Evolutionary conservation across 2,329 filamentous ascomycete genomes (phyloP).

Genomic region (Paradendryphiella salina): DNA sequence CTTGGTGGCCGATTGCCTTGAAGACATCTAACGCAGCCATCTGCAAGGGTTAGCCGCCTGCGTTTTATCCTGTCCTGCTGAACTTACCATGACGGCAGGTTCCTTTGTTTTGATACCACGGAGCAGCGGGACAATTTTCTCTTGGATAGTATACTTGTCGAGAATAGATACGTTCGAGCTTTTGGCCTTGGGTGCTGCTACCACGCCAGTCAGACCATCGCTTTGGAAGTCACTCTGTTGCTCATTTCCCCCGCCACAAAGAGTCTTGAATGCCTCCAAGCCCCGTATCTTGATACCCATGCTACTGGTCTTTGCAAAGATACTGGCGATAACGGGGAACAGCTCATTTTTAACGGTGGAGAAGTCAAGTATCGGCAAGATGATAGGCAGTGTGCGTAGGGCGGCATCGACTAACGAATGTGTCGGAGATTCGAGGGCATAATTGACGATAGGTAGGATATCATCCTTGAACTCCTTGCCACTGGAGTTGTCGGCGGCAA

Average conservation of each 20-base stretch:
- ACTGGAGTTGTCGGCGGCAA: slow-evolving; percentile 77
- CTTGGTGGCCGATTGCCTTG: slow-evolving; percentile 76
- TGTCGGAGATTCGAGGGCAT: slow-evolving; percentile 84
- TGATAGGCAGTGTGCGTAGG: slow-evolving; percentile 72
- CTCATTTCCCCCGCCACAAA: slow-evolving; percentile 74
- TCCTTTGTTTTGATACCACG: slow-evolving; percentile 97
- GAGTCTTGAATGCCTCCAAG: slow-evolving; percentile 82
- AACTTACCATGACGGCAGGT: slow-evolving; percentile 79
- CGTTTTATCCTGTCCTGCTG: neutral
- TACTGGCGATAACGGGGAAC: slow-evolving; percentile 85
- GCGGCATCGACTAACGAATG: slow-evolving; percentile 87
- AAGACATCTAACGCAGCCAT: slow-evolving; percentile 87
- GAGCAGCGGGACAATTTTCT: slow-evolving; percentile 89
- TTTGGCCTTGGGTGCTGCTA: slow-evolving; percentile 60
- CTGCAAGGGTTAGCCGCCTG: slow-evolving; percentile 25
- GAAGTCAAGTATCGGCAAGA: slow-evolving; percentile 91
- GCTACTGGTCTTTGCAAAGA: slow-evolving; percentile 92
- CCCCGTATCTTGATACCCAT: slow-evolving; percentile 93
- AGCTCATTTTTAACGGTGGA: slow-evolving; percentile 96
- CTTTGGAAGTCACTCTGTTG: slow-evolving; percentile 46
- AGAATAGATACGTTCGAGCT: slow-evolving; percentile 73
- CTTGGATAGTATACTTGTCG: slow-evolving; percentile 97
- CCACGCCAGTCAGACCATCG: slow-evolving; percentile 77
- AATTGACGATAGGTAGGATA: slow-evolving; percentile 80
- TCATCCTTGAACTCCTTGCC: slow-evolving; percentile 97